Evolutionary conservation across 2,329 filamentous ascomycete species (phyloP).

Genomic region (Fusarium sp.): DNA sequence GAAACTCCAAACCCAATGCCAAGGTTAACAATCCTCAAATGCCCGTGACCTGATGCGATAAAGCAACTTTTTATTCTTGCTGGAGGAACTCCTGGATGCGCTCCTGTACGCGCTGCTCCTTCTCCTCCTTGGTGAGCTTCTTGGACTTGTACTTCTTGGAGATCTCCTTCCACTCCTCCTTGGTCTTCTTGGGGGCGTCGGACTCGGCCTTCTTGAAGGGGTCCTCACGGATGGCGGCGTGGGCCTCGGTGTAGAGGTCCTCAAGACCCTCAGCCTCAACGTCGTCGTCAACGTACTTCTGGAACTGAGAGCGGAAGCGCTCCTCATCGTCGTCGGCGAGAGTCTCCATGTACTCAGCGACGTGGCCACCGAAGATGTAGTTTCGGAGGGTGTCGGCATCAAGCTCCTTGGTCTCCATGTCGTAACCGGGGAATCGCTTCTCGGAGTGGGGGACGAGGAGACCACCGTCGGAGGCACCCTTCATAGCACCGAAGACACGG

Average conservation of each 20-base stretch:
- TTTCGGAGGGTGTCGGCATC: constrained; percentile 97
- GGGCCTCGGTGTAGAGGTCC: constrained; percentile 95
- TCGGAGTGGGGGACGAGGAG: constrained; percentile 98
- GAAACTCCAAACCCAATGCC: constrained; percentile 59
- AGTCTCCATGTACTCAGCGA: constrained; percentile 99
- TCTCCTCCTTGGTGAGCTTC: constrained; percentile 89
- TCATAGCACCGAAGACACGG: constrained; percentile 99
- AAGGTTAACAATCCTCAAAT: constrained; percentile 52
- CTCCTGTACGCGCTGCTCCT: constrained; percentile 85
- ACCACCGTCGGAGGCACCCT: constrained; percentile 98
- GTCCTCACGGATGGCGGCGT: constrained; percentile 97
- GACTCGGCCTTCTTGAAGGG: constrained; percentile 92
- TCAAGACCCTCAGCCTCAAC: constrained; percentile 96
- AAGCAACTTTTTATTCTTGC: constrained; percentile 58
- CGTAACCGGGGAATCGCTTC: constrained; percentile 99
- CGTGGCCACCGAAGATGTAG: constrained; percentile 99
- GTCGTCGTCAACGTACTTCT: constrained; percentile 97
- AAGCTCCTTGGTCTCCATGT: constrained; percentile 97
- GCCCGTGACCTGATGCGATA: constrained; percentile 43
- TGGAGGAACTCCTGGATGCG: constrained; percentile 88
- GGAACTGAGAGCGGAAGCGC: constrained; percentile 98
- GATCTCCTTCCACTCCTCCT: constrained; percentile 97
- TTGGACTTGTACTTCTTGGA: constrained; percentile 86
- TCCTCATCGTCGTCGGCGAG: constrained; percentile 99
- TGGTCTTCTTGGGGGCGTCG: constrained; percentile 89